A percentile compares a stretch with the other conserved stretches of the same genome.
Conservation (phyloP, 176 grass and related monocot genomes). For the Eragrostis curvula region DNA sequence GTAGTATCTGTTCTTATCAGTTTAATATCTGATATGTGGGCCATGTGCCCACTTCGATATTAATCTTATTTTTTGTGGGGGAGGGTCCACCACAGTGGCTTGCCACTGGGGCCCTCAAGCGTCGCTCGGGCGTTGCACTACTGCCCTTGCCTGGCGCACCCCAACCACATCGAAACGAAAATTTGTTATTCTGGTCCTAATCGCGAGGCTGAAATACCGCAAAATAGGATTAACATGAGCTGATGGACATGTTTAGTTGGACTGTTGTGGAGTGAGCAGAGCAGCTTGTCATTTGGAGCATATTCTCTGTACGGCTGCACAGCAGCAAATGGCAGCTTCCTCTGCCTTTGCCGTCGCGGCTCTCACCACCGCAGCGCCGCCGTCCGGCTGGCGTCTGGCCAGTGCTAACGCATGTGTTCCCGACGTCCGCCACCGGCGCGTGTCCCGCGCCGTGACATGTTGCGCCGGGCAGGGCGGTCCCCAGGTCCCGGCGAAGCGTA, state of each 20-base stretch:
- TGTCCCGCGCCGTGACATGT: slow-evolving; percentile 24
- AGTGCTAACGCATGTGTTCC: neutral
- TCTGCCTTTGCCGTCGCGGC: neutral
- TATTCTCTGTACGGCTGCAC: too few species aligned
- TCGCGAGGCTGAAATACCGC: too few species aligned
- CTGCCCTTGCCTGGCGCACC: neutral
- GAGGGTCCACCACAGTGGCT: too few species aligned
- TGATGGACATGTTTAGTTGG: too few species aligned
- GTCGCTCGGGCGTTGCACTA: slow-evolving; percentile 33
- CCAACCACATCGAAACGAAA: neutral
- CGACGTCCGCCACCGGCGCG: neutral
- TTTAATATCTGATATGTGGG: too few species aligned
- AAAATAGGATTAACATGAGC: too few species aligned
- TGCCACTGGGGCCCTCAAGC: too few species aligned
- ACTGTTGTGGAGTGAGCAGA: too few species aligned
- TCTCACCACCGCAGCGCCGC: neutral
- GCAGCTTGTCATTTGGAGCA: too few species aligned
- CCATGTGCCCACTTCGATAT: too few species aligned
- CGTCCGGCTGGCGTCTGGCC: neutral
- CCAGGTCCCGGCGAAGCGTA: slow-evolving; percentile 41
- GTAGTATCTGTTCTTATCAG: slow-evolving; percentile 75
- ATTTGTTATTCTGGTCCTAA: too few species aligned
- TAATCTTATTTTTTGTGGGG: too few species aligned
- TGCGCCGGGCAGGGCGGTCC: slow-evolving; percentile 23
- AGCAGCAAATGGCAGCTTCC: neutral